These are phyloP conservation scores for Apiospora kogelbergensis DNA, from an alignment of 2,329 filamentous ascomycete species.

Conservation along the genomic window DNA sequence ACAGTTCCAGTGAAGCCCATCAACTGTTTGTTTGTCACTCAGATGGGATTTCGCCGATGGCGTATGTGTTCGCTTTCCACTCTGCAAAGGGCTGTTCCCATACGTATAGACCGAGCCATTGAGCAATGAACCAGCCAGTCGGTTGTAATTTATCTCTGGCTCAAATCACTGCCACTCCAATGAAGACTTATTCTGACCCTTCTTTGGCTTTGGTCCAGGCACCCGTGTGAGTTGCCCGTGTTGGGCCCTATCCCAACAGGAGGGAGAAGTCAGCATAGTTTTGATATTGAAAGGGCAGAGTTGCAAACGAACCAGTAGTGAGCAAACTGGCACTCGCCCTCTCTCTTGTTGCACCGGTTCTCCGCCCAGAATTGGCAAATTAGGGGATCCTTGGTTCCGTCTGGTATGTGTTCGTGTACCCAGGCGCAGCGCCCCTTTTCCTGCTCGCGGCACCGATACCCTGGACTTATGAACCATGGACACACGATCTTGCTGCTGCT, in stretches of 20 bases:
- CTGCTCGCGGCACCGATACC: constrained; percentile 18
- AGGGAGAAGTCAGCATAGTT: background rate
- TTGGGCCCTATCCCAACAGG: background rate
- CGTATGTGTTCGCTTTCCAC: no score
- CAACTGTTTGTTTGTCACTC: background rate
- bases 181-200: no score
- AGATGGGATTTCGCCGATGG: no score
- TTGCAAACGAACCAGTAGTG: constrained; percentile 13
- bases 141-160: no score
- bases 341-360: constrained; percentile 19
- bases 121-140: no score
- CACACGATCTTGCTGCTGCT: constrained; percentile 17
- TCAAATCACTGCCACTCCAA: no score
- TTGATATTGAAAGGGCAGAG: background rate
- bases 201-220: no score
- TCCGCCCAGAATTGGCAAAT: constrained; percentile 26
- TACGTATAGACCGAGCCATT: no score
- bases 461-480: constrained; percentile 22
- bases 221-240: background rate
- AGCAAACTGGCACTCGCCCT: constrained; percentile 18
- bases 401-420: constrained; percentile 17
- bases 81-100: no score
- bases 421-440: constrained; percentile 16
- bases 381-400: constrained; percentile 19
- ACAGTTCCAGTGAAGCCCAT: background rate